Base-by-base conservation (phyloP, 345 rosid species). In the Dipteronia sinensis region DNA sequence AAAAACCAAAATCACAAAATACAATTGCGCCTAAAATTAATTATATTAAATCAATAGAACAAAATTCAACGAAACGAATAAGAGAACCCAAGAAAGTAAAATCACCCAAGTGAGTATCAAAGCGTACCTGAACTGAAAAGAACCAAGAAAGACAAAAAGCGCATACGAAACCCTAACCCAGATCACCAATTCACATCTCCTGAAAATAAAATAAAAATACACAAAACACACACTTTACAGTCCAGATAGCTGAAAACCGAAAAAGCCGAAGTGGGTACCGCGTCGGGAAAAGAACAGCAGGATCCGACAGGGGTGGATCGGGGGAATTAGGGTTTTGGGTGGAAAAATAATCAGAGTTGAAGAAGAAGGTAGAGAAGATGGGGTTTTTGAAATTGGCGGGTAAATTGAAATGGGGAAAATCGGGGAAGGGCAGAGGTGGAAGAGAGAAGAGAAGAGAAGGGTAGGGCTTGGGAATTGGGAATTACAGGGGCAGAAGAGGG, bases 401-500 rank as follows among this genome's bases (percentile, higher is more conserved):
- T 84, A 88, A 82, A 25, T 64, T 55, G 76, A 73, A 61, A 6
- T 34, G 75, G 74, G 71, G 68, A 71, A 63, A 81, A 74, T 27
- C 72, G 81, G 76, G 80, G 71, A 23, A 72, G 69, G 66, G 64
- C 64, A 46, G 53, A 83, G 70, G 80, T 59, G 80, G 80, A 77
- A 71, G 59, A 31, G 75, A 76, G 72, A 68, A 49, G 72, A 17
- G 61, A 62, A 19, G 83, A 34, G 76, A 79, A 84, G 87, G 88
- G 82, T 67, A 53, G 79, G 77, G 82, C 75, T 72, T 74, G 61
- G 73, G 81, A 82, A 83, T 82, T 83, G 88, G 82, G 84, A 85
- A 81, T 74, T 86, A 83, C 86, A 85, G 86, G 90, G 90, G 90
- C 87, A 87, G 87, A 88, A 86, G 91, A 76, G 88, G 91, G 82